These are phyloP conservation scores for Petunia secreta DNA, from an alignment of 257 asterid genomes.

Conservation along the genomic window DNA sequence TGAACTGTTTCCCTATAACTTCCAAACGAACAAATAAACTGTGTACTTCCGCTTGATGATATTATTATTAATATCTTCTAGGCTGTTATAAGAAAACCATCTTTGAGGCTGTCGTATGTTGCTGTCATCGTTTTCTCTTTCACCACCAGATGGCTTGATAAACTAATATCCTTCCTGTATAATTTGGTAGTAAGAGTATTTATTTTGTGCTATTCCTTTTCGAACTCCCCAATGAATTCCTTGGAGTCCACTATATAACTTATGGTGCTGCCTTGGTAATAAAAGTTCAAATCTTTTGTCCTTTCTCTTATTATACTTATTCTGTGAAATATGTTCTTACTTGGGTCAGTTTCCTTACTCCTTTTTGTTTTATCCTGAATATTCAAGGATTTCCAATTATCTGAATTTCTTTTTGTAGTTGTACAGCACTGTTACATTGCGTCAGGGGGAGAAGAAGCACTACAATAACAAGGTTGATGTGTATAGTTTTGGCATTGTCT, in stretches of 20 bases:
- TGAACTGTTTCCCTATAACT: neutral
- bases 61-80: neutral
- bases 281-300: slow-evolving; percentile 11
- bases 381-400: slow-evolving; percentile 6
- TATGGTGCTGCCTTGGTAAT: slow-evolving; percentile 15
- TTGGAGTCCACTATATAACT: neutral
- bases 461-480: slow-evolving; percentile 94
- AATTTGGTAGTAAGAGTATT: neutral
- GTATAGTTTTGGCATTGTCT: slow-evolving; percentile 92
- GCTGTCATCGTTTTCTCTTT: neutral
- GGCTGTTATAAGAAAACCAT: neutral
- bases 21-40: neutral
- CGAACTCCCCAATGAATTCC: neutral
- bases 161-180: slow-evolving; percentile 5
- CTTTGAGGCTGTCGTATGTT: neutral
- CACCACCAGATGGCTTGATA: neutral
- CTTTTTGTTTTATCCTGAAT: slow-evolving; percentile 12
- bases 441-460: slow-evolving; percentile 98
- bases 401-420: slow-evolving; percentile 58
- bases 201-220: slow-evolving; percentile 12
- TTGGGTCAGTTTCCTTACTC: slow-evolving; percentile 1
- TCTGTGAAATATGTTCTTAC: neutral
- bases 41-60: slow-evolving; percentile 10
- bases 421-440: slow-evolving; percentile 96
- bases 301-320: neutral